Evolutionary conservation across 1,139 yeast species (phyloP).

Genomic region (Nakaseomyces uthaithaninus): DNA sequence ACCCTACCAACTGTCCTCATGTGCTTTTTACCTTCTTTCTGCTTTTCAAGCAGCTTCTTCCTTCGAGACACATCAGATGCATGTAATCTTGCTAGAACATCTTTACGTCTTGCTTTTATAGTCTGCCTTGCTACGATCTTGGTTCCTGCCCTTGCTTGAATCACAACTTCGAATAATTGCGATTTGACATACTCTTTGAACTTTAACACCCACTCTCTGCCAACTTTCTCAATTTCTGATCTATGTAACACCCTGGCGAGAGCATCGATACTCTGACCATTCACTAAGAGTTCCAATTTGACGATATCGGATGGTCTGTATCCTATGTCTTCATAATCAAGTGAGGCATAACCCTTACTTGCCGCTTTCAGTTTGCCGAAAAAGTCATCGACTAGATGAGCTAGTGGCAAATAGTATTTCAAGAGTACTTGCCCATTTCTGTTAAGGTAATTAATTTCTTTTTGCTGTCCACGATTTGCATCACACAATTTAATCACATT

Average conservation of each 20-base stretch:
- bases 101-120: conserved; percentile 86
- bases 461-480: conserved; percentile 72
- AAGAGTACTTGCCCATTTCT: conserved; percentile 70
- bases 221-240: conserved; percentile 63
- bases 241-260: conserved; percentile 82
- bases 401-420: conserved; percentile 73
- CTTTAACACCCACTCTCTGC: conserved; percentile 72
- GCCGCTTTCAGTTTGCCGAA: conserved; percentile 87
- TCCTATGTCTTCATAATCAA: conserved; percentile 93
- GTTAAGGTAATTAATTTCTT: conserved; percentile 66
- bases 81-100: conserved; percentile 82
- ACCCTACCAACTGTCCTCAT: conserved; percentile 77
- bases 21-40: conserved; percentile 86
- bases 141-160: conserved; percentile 83
- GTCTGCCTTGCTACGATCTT: conserved; percentile 87
- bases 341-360: conserved; percentile 86
- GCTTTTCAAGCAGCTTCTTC: conserved; percentile 78
- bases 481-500: conserved; percentile 80
- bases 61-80: conserved; percentile 90
- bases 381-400: conserved; percentile 88
- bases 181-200: conserved; percentile 71
- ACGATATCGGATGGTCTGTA: conserved; percentile 73
- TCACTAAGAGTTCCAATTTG: conserved; percentile 80
- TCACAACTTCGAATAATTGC: conserved; percentile 85
- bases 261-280: conserved; percentile 88